A percentile compares a stretch with the other conserved stretches of the same genome.
These are phyloP conservation scores for Marasmius oreades DNA, from an alignment of 1,284 basidiomycete genomes.

Conservation along the genomic window DNA sequence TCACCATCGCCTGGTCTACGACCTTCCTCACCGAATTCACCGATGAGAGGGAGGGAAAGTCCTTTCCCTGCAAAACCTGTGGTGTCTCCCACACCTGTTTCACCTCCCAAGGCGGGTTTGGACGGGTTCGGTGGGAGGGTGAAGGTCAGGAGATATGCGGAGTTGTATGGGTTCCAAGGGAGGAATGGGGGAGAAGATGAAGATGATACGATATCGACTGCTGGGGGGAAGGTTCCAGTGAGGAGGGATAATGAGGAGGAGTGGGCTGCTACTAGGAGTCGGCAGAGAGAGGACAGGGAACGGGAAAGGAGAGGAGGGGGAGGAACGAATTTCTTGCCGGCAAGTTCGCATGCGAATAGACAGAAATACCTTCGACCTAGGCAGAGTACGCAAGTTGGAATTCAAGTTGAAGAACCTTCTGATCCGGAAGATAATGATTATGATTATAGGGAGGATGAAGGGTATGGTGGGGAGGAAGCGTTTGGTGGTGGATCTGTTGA, in stretches of 20 bases:
- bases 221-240: not conserved
- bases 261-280: not conserved
- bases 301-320: not conserved
- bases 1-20: not conserved
- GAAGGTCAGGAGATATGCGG: constrained; percentile 11
- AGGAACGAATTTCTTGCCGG: too few species aligned
- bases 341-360: not conserved
- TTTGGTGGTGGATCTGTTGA: too few species aligned
- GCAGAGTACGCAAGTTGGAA: constrained; percentile 10
- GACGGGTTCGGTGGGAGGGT: constrained; percentile 10
- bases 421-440: constrained; percentile 8
- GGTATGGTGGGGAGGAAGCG: not conserved
- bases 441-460: constrained; percentile 1
- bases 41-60: constrained; percentile 7
- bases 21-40: not conserved
- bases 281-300: not conserved
- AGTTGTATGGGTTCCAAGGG: constrained; percentile 8
- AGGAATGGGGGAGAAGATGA: not conserved
- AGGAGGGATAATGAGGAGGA: not conserved
- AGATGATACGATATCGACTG: not conserved
- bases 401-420: constrained; percentile 11
- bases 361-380: constrained; percentile 1
- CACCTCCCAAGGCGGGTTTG: not conserved
- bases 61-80: constrained; percentile 11
- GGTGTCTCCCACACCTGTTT: not conserved